Conservation (phyloP, 208 protist genomes). For the Naegleria fowleri region DNA sequence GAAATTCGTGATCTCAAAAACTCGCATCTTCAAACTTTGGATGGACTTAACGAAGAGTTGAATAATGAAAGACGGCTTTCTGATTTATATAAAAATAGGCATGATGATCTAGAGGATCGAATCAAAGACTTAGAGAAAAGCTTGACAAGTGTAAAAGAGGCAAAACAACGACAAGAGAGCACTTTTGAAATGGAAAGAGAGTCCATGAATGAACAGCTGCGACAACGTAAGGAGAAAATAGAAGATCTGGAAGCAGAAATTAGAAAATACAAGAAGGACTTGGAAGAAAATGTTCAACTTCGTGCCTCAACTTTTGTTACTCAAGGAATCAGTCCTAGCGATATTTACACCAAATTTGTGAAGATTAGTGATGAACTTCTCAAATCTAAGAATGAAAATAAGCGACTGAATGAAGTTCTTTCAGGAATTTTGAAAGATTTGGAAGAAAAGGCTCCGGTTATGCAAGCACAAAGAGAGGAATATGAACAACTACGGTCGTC, state of each 20-base stretch:
- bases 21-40: neutral
- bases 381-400: constrained; percentile 18
- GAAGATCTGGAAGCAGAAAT: neutral
- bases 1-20: neutral
- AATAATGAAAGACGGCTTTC: neutral
- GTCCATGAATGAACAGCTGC: neutral
- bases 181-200: neutral
- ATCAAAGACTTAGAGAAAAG: neutral
- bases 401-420: neutral
- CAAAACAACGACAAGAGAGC: neutral
- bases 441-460: neutral
- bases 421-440: neutral
- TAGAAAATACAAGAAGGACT: neutral
- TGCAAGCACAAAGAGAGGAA: constrained; percentile 6
- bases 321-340: neutral
- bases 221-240: neutral
- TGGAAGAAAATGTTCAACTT: neutral
- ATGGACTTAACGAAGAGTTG: neutral
- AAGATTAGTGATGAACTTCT: neutral
- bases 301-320: neutral
- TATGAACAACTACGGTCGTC: neutral
- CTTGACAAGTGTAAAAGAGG: neutral
- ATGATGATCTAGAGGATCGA: neutral
- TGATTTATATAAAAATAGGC: neutral
- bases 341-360: neutral